These are phyloP conservation scores for Cucurbita ficifolia DNA, from an alignment of 306 rosid species.

Conservation along the genomic window DNA sequence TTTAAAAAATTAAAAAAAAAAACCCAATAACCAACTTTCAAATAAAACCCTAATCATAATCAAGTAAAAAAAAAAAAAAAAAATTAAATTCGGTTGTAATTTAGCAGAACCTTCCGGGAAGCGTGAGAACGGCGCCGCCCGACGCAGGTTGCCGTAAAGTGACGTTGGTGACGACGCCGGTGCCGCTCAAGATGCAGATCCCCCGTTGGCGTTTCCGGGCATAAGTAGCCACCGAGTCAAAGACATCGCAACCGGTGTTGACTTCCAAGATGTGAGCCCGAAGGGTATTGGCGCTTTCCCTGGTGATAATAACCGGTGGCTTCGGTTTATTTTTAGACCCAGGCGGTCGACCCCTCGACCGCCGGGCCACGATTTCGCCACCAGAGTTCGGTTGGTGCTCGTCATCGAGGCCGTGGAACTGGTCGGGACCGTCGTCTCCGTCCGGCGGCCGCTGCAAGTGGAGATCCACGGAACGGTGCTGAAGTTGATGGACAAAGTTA, in stretches of 20 bases:
- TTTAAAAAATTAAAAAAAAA: not conserved
- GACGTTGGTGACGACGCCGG: conserved; percentile 72
- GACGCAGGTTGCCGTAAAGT: conserved; percentile 53
- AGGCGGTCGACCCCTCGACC: conserved; percentile 69
- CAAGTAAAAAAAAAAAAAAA: not conserved
- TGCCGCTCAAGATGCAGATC: conserved; percentile 74
- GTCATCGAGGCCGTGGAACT: too few relatives aligned
- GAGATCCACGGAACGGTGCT: conserved; percentile 50
- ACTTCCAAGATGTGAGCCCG: conserved; percentile 88
- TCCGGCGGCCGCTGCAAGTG: conserved; percentile 32
- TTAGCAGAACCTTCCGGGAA: conserved; percentile 35
- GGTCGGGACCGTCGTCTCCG: conserved; percentile 21
- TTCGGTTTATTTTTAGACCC: conserved; percentile 73
- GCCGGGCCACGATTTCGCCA: conserved; percentile 37
- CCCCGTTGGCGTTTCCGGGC: conserved; percentile 76
- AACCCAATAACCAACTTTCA: not conserved
- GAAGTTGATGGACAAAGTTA: conserved; percentile 67
- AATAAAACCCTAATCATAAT: not conserved
- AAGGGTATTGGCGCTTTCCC: conserved; percentile 80
- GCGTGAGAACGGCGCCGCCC: conserved; percentile 37
- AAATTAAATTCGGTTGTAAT: not conserved
- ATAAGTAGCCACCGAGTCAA: conserved; percentile 64
- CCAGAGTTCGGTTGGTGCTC: conserved; percentile 27
- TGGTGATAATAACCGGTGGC: conserved; percentile 71
- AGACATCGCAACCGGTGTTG: conserved; percentile 63